These are phyloP conservation scores for Sanghuangporus baumii DNA, from an alignment of 1,284 basidiomycete genomes.

Conservation along the genomic window DNA sequence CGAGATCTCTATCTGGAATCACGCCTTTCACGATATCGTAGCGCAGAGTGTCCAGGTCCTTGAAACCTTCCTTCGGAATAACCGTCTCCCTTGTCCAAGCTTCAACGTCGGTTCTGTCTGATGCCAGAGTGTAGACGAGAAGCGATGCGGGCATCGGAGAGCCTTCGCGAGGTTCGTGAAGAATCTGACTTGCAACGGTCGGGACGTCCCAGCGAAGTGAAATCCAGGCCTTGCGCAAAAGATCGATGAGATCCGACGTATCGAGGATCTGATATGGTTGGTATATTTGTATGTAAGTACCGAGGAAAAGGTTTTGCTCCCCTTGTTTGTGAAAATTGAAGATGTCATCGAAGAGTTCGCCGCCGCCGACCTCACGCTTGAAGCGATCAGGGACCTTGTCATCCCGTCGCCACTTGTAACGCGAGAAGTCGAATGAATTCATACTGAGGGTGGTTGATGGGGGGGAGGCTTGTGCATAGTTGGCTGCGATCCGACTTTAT, in stretches of 20 bases:
- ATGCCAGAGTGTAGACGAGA: slow-evolving; percentile 14
- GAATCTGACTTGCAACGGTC: slow-evolving; percentile 13
- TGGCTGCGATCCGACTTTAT: no score
- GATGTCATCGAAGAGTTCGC: slow-evolving; percentile 7
- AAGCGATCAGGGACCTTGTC: not conserved
- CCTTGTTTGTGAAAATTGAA: slow-evolving; percentile 9
- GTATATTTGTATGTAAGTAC: not conserved
- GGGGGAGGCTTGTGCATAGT: no score
- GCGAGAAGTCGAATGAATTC: not conserved
- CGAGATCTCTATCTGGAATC: slow-evolving; percentile 17
- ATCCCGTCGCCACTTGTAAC: slow-evolving; percentile 6
- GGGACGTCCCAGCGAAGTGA: slow-evolving; percentile 17
- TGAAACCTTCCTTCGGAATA: slow-evolving; percentile 2
- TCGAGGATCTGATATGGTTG: not conserved
- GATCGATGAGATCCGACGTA: not conserved
- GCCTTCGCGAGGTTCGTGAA: slow-evolving; percentile 6
- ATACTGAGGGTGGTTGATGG: no score
- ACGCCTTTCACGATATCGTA: slow-evolving; percentile 12
- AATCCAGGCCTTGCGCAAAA: slow-evolving; percentile 14
- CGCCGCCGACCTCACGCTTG: slow-evolving; percentile 8
- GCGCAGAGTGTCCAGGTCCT: slow-evolving; percentile 18
- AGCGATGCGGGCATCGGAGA: slow-evolving; percentile 1
- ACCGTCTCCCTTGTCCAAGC: slow-evolving; percentile 19
- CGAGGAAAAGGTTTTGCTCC: slow-evolving; percentile 5
- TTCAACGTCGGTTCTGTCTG: slow-evolving; percentile 1